Conservation (phyloP, 2,329 filamentous ascomycete genomes). For the Calonectria ilicicola region DNA sequence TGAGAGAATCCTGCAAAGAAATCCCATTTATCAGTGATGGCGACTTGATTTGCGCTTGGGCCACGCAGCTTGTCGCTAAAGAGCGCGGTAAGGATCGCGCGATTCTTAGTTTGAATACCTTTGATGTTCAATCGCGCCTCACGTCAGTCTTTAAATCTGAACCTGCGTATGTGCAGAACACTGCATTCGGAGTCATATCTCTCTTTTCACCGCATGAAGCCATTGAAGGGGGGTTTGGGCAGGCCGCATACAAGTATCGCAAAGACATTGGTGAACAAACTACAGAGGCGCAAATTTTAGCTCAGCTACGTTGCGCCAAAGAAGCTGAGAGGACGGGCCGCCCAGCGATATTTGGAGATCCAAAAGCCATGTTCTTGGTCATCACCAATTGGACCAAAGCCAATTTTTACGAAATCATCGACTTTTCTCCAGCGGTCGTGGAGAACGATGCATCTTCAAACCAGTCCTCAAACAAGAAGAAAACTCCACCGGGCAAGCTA, state of each 20-base stretch:
- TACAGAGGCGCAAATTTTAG: background rate
- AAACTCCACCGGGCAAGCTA: background rate
- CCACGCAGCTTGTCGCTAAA: background rate
- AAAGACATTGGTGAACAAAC: background rate
- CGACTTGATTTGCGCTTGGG: constrained; percentile 6
- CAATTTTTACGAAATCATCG: background rate
- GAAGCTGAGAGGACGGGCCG: background rate
- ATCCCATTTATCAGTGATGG: background rate
- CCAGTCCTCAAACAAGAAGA: background rate
- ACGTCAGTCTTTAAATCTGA: background rate
- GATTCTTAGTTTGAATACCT: background rate
- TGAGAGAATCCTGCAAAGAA: background rate
- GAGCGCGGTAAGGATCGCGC: background rate
- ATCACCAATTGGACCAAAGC: constrained; percentile 17
- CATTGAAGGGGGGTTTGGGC: background rate
- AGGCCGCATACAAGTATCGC: background rate
- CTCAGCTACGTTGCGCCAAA: background rate
- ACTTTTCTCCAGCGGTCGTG: background rate
- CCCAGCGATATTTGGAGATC: background rate
- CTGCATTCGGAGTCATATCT: background rate
- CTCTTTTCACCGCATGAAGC: background rate
- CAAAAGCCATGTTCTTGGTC: background rate
- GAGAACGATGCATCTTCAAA: background rate
- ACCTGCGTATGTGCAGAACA: constrained; percentile 4
- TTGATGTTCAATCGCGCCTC: background rate